phyloP scores from a whole-genome alignment of 768 basidiomycete genomes.

The Tricholomella constricta region DNA sequence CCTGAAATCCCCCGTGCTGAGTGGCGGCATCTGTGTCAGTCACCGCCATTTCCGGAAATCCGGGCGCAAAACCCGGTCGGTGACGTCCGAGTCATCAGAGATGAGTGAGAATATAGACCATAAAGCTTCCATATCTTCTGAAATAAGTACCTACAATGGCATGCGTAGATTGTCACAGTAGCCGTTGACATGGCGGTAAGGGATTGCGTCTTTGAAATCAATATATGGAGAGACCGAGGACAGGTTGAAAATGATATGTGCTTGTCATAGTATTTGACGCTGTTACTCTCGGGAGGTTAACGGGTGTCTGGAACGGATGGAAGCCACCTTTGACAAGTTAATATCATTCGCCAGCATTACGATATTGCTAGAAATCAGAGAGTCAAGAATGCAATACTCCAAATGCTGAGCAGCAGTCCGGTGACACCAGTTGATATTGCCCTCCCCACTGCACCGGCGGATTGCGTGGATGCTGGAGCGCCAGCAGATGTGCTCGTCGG shows the following conservation, averaged over 20 bases:
- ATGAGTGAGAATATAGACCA: not conserved
- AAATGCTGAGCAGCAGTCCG: not conserved
- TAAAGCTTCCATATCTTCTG: no score
- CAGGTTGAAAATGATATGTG: not conserved
- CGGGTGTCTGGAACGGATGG: no score
- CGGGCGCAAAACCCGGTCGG: not conserved
- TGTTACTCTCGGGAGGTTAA: not conserved
- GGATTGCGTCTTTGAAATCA: no score
- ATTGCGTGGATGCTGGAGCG: not conserved
- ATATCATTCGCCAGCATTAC: not conserved
- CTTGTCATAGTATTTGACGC: not conserved
- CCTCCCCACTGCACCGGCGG: not conserved
- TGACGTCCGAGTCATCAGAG: not conserved
- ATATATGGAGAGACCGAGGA: no score
- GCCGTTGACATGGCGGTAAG: no score
- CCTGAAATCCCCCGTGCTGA: no score
- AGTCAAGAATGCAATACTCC: not conserved
- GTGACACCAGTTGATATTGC: not conserved
- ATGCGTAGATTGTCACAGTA: not conserved
- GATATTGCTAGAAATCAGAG: not conserved
- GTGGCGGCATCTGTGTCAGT: not conserved
- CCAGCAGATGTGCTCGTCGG: constrained; percentile 7
- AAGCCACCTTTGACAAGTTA: no score
- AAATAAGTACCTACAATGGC: no score
- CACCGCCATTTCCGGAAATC: not conserved